Base-by-base conservation (phyloP, 2,329 filamentous ascomycete species). In the Trichoderma lentiforme region DNA sequence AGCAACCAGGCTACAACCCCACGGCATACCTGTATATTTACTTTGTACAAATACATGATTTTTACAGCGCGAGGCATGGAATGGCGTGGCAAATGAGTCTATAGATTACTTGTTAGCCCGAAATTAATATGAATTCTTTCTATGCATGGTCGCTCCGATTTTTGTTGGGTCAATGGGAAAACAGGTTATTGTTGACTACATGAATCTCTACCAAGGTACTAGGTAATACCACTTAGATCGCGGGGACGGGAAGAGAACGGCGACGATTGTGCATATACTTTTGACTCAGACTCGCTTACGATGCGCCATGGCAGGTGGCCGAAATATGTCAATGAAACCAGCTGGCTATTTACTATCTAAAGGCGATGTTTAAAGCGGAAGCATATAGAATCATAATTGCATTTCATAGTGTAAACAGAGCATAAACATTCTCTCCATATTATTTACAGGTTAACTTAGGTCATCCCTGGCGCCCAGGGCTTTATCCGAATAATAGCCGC, bases 401-500 rank as follows among this genome's bases (percentile, higher is more conserved):
- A 47, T n/a, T 2, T 32, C 24, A 18, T 6, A 12, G 7, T 11
- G 26, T 12, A 8, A 30, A 64, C 15, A 64, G 12, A 21, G 15
- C 2, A 18, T 1, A 26, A 18, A 7, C 32, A 62, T 15, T 24
- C n/a, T 15, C 32, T 30, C 39, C 5, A 28, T 18, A 47, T 47
- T n/a, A 21, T 21, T 21, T 47, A 3, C 60, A 28, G 15, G n/a
- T 7, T 21, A 36, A 24, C 47, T 53, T 47, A 12, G 11, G 11
- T 24, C 47, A 4, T 36, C 34, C 14, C 14, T 36, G 14, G 34
- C 34, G 34, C 34, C 2, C 14, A 15, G 1, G 5, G 30, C 53
- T 51, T 68, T 71, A 68, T 43, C 71, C 71, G 71, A 72, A 12
- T n/a, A 51, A 70, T 72, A 72, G 39, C 71, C 71, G 71, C 26